These are phyloP conservation scores for Litsea cubeba DNA, from an alignment of 164 flowering plant genomes.

Conservation along the genomic window DNA sequence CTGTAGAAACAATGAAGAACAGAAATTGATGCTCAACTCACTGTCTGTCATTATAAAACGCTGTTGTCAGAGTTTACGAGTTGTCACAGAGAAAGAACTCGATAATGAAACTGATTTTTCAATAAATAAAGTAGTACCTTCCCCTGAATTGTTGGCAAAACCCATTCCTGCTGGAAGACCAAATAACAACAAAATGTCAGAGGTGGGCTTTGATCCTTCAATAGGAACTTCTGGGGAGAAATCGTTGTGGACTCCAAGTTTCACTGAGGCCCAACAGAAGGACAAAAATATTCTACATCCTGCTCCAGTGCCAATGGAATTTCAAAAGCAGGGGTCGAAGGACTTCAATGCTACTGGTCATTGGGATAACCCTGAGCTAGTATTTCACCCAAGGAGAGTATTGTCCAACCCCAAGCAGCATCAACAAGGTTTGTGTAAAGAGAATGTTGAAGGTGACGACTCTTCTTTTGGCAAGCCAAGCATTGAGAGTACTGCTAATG, in stretches of 20 bases:
- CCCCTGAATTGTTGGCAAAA: conserved; percentile 12
- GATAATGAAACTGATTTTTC: conserved; percentile 28
- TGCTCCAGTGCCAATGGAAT: conserved; percentile 15
- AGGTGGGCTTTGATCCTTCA: neutral
- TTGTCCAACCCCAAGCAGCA: conserved; percentile 20
- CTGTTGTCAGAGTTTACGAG: conserved; percentile 38
- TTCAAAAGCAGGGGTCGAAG: conserved; percentile 24
- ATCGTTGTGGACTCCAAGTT: conserved; percentile 23
- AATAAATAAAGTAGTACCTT: conserved; percentile 25
- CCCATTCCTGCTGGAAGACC: conserved; percentile 5
- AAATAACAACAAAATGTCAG: conserved; percentile 14
- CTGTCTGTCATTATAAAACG: conserved; percentile 43
- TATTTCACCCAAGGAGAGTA: conserved; percentile 21
- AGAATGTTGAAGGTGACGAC: neutral
- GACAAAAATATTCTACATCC: conserved; percentile 11
- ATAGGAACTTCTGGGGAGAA: conserved; percentile 23
- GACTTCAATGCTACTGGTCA: conserved; percentile 26
- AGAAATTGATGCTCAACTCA: conserved; percentile 35
- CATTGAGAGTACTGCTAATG: conserved; percentile 33
- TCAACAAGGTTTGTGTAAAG: conserved; percentile 29
- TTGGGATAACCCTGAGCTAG: neutral
- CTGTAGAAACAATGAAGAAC: conserved; percentile 27
- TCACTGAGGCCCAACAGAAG: conserved; percentile 23
- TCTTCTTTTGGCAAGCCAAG: conserved; percentile 19
- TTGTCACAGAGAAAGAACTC: conserved; percentile 49